Conservation (phyloP, 2,329 filamentous ascomycete species). For the Colletotrichum melonis region DNA sequence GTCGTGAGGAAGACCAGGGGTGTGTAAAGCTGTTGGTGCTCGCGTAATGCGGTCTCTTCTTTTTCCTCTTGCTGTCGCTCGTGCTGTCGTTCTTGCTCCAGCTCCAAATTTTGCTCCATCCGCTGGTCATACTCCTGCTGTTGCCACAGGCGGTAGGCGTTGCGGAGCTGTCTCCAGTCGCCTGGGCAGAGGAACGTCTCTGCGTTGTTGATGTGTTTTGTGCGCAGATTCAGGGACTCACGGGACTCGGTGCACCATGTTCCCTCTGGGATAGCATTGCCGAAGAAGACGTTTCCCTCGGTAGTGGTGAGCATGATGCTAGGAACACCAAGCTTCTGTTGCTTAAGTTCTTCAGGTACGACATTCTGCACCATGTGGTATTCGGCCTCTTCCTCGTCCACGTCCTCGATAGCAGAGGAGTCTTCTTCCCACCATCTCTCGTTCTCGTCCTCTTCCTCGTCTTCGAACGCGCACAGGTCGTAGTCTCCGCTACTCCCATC, state of each 20-base stretch:
- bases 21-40: background rate
- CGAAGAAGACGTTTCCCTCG: background rate
- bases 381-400: too few relatives aligned
- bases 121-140: background rate
- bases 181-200: background rate
- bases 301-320: conserved; percentile 1
- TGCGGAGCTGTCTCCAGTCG: background rate
- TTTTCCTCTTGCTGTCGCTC: background rate
- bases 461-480: background rate
- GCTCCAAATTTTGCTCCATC: background rate
- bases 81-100: background rate
- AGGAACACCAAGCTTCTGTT: background rate
- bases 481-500: background rate
- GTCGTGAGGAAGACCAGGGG: background rate
- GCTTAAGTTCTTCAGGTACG: background rate
- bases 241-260: background rate
- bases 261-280: background rate
- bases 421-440: background rate
- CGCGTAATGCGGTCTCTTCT: too few relatives aligned
- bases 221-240: background rate
- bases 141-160: background rate
- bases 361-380: background rate
- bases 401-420: background rate
- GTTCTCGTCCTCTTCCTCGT: background rate
- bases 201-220: background rate